Evolutionary conservation across 768 basidiomycete genomes (phyloP), one percentile per base, ranked within the genome.

Genomic region (Trametopsis cervina): DNA sequence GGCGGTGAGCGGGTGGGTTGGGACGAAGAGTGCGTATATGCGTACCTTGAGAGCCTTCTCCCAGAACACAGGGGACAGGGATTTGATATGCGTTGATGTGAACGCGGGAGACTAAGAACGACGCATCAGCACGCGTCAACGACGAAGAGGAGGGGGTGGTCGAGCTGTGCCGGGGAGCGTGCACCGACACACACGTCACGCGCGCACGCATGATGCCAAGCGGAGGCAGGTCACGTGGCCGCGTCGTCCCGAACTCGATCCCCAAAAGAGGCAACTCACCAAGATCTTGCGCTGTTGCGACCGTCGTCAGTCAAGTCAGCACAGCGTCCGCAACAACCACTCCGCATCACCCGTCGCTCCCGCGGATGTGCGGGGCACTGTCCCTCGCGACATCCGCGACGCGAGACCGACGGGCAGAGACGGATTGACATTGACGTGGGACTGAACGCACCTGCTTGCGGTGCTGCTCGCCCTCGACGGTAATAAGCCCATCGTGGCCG

Each of bases 381-480:
- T n/a, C n/a, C n/a, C n/a, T n/a, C n/a, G n/a, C n/a, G n/a, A n/a
- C n/a, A n/a, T n/a, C n/a, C n/a, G n/a, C n/a, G n/a, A n/a, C n/a
- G n/a, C n/a, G n/a, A n/a, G n/a, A n/a, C n/a, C n/a, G n/a, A n/a
- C n/a, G n/a, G n/a, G n/a, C n/a, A n/a, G n/a, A n/a, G n/a, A n/a
- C n/a, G n/a, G n/a, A n/a, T n/a, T n/a, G n/a, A n/a, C n/a, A n/a
- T n/a, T n/a, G 20, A 33, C 40, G 10, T 43, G 44, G 21, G 41
- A 0, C 26, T 27, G 37, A 44, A 64, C 66, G 49, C 42, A 70
- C 73, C 69, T 83, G 79, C 59, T 74, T 69, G 36, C 66, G 68
- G 56, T 85, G 83, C 29, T 66, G 66, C 1, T 76, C 73, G 17
- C 81, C 81, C 52, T 81, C 77, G 1, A 70, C 71, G 11, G 71